Base-by-base conservation (phyloP, 495 filamentous ascomycete species). In the Podospora appendiculata region DNA sequence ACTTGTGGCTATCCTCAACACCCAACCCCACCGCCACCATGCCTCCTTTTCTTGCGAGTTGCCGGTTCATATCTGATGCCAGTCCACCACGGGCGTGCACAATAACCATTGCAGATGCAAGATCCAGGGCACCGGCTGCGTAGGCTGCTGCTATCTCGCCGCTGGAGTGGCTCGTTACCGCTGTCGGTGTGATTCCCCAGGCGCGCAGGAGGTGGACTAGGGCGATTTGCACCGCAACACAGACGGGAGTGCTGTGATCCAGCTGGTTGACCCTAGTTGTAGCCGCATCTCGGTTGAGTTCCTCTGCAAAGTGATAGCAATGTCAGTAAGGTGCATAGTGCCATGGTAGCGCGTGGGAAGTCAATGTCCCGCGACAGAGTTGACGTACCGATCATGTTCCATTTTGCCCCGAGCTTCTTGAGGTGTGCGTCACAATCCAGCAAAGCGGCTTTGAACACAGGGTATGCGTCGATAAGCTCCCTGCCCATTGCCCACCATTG, bases 81-180 rank as follows among this genome's bases (percentile, higher is more conserved):
- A 57, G 16, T 0, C 55, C 53, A 13, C 72, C 60, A 7, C 68
- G 60, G 45, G 71, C 54, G 64, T 68, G 65, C 3, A 77, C 72
- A 1, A 81, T 61, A 12, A 69, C 56, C 73, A 79, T 77, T 3
- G 71, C 73, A 0, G 70, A 70, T 13, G 65, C 44, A 9, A 72
- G 64, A 12, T 64, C 61, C 0, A 79, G 51, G 11, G 66, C 67
- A 0, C 76, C 75, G 25, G 66, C 66, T 12, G 72, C 63, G 48
- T 73, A 79, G 0, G 76, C 75, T 6, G 78, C 78, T 0, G 70
- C 76, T 55, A 85, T 84, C 58, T 86, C 83, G n/a, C 83, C 83
- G 46, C 76, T 80, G 4, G 81, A 85, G 54, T 86, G 82, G 11
- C 83, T 80, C 1, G 79, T 70, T 0, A 79, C 79, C 9, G 73